Evolutionary conservation across 768 basidiomycete species (phyloP).

Genomic region (Leccinellum luteum): DNA sequence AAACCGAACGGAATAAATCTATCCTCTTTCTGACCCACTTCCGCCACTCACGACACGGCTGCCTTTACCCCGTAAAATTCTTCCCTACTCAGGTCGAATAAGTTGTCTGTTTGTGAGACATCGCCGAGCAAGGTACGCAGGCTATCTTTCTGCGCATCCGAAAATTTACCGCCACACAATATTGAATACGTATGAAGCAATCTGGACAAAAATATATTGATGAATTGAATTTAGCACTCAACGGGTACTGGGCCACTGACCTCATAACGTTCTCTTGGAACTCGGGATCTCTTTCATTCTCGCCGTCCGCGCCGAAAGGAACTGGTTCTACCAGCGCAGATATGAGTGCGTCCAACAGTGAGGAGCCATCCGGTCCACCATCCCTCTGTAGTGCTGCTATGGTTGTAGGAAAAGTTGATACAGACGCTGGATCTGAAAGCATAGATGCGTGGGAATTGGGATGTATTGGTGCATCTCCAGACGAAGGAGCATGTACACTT

Average conservation of each 20-base stretch:
- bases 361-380: constrained; percentile 30
- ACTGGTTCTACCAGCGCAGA: constrained; percentile 52
- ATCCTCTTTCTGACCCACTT: constrained; percentile 10
- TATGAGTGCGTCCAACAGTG: constrained; percentile 50
- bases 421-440: constrained; percentile 48
- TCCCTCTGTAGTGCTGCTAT: constrained; percentile 43
- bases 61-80: constrained; percentile 22
- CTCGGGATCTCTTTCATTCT: constrained; percentile 56
- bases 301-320: constrained; percentile 68
- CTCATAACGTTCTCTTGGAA: constrained; percentile 64
- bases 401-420: constrained; percentile 49
- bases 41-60: constrained; percentile 23
- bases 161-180: constrained; percentile 36
- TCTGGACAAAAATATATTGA: constrained; percentile 27
- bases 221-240: not conserved
- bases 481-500: constrained; percentile 21
- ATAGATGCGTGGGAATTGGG: constrained; percentile 72
- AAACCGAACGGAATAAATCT: constrained; percentile 11
- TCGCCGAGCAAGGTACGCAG: constrained; percentile 28
- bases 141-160: constrained; percentile 27
- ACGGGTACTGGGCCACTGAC: constrained; percentile 29
- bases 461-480: constrained; percentile 44
- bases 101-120: constrained; percentile 15
- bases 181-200: constrained; percentile 52
- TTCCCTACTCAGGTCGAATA: constrained; percentile 30